Evolutionary conservation across 495 filamentous ascomycete genomes (phyloP).

Genomic region (Rostrohypoxylon terebratum): DNA sequence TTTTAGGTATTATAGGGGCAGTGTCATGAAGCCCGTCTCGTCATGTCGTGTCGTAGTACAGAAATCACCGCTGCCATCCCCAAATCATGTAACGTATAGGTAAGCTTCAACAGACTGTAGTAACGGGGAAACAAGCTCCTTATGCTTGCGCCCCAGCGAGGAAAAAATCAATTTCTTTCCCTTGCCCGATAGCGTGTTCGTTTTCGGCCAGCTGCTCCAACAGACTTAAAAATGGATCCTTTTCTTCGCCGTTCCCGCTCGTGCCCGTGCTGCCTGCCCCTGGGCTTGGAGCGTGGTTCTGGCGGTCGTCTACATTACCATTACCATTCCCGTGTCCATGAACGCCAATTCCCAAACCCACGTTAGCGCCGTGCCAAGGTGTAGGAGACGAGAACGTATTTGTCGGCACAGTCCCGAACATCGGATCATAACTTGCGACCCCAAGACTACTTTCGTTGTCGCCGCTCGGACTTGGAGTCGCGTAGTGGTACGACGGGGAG

Average conservation of each 20-base stretch:
- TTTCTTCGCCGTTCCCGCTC: constrained; percentile 62
- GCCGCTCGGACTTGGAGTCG: constrained; percentile 41
- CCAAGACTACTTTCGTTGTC: constrained; percentile 42
- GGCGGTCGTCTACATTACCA: constrained; percentile 25
- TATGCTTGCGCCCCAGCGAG: constrained; percentile 57
- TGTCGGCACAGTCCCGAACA: constrained; percentile 64
- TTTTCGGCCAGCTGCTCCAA: constrained; percentile 85
- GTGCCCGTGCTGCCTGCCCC: constrained; percentile 54
- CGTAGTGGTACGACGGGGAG: constrained; percentile 57
- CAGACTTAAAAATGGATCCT: constrained; percentile 82
- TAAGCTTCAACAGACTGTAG: neutral
- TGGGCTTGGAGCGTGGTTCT: constrained; percentile 51
- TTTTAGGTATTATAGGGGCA: neutral
- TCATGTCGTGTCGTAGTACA: neutral
- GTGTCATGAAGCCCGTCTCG: neutral
- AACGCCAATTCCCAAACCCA: constrained; percentile 35
- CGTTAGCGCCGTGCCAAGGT: constrained; percentile 53
- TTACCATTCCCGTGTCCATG: constrained; percentile 45
- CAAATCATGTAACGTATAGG: neutral
- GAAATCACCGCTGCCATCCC: neutral
- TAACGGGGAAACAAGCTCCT: neutral
- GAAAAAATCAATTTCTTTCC: constrained; percentile 80
- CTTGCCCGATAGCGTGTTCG: constrained; percentile 66
- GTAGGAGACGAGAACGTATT: constrained; percentile 60
- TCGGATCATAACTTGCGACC: constrained; percentile 62